Conservation (phyloP, 2,329 filamentous ascomycete genomes). For the Botrytis paeoniae region DNA sequence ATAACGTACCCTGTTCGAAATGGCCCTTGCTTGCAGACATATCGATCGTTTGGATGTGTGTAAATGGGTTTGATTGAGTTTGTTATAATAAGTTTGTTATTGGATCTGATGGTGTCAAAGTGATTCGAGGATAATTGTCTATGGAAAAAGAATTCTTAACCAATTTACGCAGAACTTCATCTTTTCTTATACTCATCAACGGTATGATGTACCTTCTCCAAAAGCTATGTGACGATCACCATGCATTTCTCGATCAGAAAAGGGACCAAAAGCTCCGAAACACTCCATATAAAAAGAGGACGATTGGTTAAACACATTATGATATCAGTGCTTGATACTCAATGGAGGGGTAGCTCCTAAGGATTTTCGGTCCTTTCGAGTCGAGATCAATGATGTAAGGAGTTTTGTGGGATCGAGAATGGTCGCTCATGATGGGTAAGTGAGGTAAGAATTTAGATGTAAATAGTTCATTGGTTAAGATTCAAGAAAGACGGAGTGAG, state of each 20-base stretch:
- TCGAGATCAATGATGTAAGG: conserved; percentile 10
- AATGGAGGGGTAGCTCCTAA: conserved; percentile 1
- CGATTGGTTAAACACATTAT: background rate
- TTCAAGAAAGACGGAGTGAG: background rate
- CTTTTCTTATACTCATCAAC: background rate
- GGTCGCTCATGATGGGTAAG: background rate
- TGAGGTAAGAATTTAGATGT: background rate
- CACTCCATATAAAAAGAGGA: background rate
- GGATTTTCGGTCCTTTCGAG: background rate
- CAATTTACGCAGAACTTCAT: conserved; percentile 34
- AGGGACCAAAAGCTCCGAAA: conserved; percentile 8
- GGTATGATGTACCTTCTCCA: background rate
- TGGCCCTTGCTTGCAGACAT: conserved; percentile 36
- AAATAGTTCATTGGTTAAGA: background rate
- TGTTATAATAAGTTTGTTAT: background rate
- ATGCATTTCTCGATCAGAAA: background rate
- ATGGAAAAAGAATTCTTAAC: conserved; percentile 31
- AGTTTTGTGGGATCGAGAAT: background rate
- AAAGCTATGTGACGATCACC: background rate
- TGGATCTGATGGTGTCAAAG: background rate
- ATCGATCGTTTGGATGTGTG: conserved; percentile 24
- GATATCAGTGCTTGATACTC: conserved; percentile 2
- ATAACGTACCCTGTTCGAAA: conserved; percentile 37
- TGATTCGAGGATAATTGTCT: background rate
- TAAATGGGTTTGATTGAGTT: conserved; percentile 24